phyloP scores from a whole-genome alignment of 768 basidiomycete species.

The Collybiopsis confluens region DNA sequence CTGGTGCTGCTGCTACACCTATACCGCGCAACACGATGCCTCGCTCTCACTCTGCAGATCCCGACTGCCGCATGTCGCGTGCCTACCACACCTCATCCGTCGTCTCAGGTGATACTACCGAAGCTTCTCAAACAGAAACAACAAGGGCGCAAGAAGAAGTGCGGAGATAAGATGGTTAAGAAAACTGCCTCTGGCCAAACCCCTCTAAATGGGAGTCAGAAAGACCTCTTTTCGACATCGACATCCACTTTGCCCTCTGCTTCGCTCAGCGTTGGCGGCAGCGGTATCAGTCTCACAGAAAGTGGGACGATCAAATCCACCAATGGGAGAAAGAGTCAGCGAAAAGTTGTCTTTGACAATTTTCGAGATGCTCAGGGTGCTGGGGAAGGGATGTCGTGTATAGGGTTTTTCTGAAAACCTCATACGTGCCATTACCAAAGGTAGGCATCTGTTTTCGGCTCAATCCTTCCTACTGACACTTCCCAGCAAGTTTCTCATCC shows the following conservation, averaged over 20 bases:
- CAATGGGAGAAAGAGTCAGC: slow-evolving; percentile 45
- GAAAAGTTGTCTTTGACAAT: slow-evolving; percentile 81
- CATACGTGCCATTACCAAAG: too few relatives aligned
- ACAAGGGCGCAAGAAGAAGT: slow-evolving; percentile 48
- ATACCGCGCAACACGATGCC: slow-evolving; percentile 61
- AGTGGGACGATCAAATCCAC: slow-evolving; percentile 46
- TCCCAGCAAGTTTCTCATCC: too few relatives aligned
- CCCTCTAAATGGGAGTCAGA: slow-evolving; percentile 15
- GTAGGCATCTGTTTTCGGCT: too few relatives aligned
- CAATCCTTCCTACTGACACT: too few relatives aligned
- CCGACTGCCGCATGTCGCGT: slow-evolving; percentile 61
- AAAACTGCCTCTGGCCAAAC: neutral
- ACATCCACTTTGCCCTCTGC: too few relatives aligned
- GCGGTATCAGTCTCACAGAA: too few relatives aligned
- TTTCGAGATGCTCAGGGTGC: slow-evolving; percentile 96
- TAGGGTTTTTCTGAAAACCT: too few relatives aligned
- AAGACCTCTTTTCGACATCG: too few relatives aligned
- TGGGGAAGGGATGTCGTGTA: slow-evolving; percentile 97
- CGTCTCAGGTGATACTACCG: slow-evolving; percentile 24
- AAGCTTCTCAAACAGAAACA: slow-evolving; percentile 51
- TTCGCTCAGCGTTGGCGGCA: too few relatives aligned
- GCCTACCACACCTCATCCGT: slow-evolving; percentile 55
- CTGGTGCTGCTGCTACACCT: slow-evolving; percentile 27
- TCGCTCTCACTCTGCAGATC: slow-evolving; percentile 81
- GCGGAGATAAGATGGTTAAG: neutral